Conservation (phyloP, 129 eudicot genomes). For the Ambrosia trifida region DNA sequence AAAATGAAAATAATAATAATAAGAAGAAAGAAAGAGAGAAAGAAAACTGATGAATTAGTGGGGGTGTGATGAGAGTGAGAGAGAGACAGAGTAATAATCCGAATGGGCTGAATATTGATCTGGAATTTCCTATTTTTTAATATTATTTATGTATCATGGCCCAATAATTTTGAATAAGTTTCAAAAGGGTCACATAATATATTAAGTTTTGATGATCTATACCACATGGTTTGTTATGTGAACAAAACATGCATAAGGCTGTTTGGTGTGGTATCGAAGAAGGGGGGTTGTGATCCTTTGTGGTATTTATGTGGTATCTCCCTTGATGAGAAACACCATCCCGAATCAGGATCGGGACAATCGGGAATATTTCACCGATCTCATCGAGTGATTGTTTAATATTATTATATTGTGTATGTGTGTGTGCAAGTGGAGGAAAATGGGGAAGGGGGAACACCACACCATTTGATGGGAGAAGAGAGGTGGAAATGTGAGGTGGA, state of each 20-base stretch:
- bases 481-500: too few species aligned
- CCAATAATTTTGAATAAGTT: conserved; percentile 31
- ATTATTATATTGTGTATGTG: too few species aligned
- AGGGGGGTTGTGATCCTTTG: too few species aligned
- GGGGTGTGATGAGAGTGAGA: conserved; percentile 32
- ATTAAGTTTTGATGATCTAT: background rate
- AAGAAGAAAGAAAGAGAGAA: background rate
- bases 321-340: too few species aligned
- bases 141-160: conserved; percentile 26
- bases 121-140: conserved; percentile 23
- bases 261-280: too few species aligned
- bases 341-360: too few species aligned
- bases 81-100: conserved; percentile 32
- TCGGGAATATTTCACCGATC: too few species aligned
- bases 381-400: too few species aligned
- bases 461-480: too few species aligned
- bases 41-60: conserved; percentile 1
- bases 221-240: conserved; percentile 14
- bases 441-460: too few species aligned
- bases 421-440: too few species aligned
- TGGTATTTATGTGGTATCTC: too few species aligned
- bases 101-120: conserved; percentile 39
- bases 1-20: background rate
- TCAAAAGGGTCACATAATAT: conserved; percentile 13
- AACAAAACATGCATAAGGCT: background rate